Conservation (phyloP, 305 asterid species). For the Rubia peregrina region DNA sequence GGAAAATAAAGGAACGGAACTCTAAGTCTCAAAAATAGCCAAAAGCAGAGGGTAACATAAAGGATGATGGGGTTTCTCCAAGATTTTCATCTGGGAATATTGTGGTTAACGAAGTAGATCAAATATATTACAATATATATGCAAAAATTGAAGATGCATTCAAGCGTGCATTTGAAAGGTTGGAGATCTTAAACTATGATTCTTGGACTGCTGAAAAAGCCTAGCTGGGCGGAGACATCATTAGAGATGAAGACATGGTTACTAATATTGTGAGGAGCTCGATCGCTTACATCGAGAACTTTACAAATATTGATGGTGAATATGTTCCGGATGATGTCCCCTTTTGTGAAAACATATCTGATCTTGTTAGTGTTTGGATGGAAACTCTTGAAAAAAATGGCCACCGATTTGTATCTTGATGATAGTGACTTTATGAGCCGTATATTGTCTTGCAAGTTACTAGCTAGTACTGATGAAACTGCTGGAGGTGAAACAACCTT, state of each 20-base stretch:
- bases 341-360: no score
- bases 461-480: background rate
- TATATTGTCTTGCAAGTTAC: background rate
- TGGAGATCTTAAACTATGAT: background rate
- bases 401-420: background rate
- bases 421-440: background rate
- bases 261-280: background rate
- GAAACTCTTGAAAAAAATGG: background rate
- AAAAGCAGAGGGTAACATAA: background rate
- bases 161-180: background rate
- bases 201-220: background rate
- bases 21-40: background rate
- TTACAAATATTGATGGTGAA: background rate
- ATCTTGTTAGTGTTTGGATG: background rate
- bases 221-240: background rate
- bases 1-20: background rate
- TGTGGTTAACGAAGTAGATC: background rate
- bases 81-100: background rate
- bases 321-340: background rate
- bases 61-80: background rate
- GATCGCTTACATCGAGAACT: background rate
- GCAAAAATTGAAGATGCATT: background rate
- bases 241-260: background rate
- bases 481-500: background rate
- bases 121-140: background rate